Base-by-base conservation (phyloP, 352 stramenopile genomes). In the Plasmopara halstedii region DNA sequence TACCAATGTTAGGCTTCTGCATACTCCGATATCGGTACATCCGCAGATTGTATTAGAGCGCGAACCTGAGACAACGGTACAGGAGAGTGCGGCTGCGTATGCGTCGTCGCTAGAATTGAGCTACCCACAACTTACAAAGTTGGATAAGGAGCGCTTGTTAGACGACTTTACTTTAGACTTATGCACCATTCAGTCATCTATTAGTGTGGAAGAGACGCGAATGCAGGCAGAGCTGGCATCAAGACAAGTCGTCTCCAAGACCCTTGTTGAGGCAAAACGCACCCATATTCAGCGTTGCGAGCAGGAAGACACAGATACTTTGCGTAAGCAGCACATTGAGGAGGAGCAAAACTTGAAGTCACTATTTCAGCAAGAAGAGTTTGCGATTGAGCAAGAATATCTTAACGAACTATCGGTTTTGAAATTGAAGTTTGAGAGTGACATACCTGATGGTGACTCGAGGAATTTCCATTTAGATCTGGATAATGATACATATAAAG, bases 371-470 rank as follows among this genome's bases (percentile, higher is more conserved):
- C 35, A 77, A 6, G 64, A 79, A 41, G 63, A 79, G 18, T 27
- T 70, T 4, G 67, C 50, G 15, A 75, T 85, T 27, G 69, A 84
- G 36, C 44, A 72, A 33, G 72, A 80, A 17, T 85, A 86, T 36
- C 51, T 70, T 6, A 58, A 62, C 19, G 65, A 83, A 38, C 45
- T 74, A 7, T 62, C 72, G 2, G 53, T 39, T 8, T 22, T 88
- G 26, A 67, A 85, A 26, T 48, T 68, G 27, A 68, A 88, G 39
- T 88, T 81, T 34, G 58, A 35, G 18, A 48, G 22, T 20, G 49
- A 54, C 17, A 51, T 47, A 17, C 50, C 54, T 34, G 48, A 54
- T 33, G 43, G 61, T 7, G 65, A 67, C 40, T 71, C 36, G 1
- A 53, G 70, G 50, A 56, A 4, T 20, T 46, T 21, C 44, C 36